These are phyloP conservation scores for Aspergillus taichungensis DNA, from an alignment of 495 filamentous ascomycete genomes.

Conservation along the genomic window DNA sequence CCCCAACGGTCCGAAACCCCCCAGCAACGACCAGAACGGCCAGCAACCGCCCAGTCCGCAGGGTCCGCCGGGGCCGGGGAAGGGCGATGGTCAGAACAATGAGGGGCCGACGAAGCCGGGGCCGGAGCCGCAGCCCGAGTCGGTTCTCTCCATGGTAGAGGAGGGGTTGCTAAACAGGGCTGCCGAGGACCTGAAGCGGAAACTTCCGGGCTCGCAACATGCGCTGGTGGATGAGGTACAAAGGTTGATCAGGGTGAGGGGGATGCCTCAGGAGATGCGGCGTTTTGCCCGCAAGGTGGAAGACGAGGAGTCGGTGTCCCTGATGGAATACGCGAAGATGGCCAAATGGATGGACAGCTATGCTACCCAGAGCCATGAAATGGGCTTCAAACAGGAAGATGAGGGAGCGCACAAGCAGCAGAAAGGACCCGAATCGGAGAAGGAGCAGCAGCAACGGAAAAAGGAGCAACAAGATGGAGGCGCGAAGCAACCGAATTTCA, in stretches of 20 bases:
- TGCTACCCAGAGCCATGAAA: conserved; percentile 40
- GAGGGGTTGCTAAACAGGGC: conserved; percentile 26
- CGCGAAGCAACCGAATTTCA: conserved; percentile 18
- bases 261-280: conserved; percentile 24
- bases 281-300: conserved; percentile 24
- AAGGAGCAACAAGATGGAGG: conserved; percentile 27
- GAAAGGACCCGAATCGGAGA: conserved; percentile 17
- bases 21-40: conserved; percentile 29
- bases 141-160: conserved; percentile 28
- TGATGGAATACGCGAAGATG: conserved; percentile 31
- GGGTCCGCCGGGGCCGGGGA: conserved; percentile 14
- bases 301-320: conserved; percentile 19
- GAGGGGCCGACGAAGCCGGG: conserved; percentile 28
- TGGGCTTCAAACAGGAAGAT: conserved; percentile 10
- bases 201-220: conserved; percentile 20
- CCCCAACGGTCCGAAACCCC: conserved; percentile 39
- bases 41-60: conserved; percentile 13
- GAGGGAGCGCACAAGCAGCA: conserved; percentile 16
- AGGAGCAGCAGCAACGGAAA: conserved; percentile 12
- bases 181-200: conserved; percentile 21
- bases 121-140: conserved; percentile 11
- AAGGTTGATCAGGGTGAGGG: conserved; percentile 21
- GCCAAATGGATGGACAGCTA: conserved; percentile 32
- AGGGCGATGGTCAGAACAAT: conserved; percentile 17
- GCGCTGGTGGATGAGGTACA: conserved; percentile 23